phyloP scores from a whole-genome alignment of 768 basidiomycete genomes.

The Hypholoma fasciculare region DNA sequence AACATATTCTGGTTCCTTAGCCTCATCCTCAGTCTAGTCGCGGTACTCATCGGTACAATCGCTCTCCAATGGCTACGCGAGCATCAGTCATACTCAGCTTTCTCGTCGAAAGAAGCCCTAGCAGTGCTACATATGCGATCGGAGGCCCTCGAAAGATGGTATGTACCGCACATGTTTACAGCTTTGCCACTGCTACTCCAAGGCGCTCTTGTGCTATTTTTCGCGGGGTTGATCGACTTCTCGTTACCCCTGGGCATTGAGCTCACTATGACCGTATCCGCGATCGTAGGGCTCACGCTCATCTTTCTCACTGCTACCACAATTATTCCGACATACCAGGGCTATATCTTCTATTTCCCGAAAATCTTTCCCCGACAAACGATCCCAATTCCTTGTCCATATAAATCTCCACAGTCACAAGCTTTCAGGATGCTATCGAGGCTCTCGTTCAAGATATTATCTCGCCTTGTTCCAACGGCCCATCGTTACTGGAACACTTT shows the following conservation, averaged over 20 bases:
- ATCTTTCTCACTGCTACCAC: constrained; percentile 14
- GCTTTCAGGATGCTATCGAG: constrained; percentile 2
- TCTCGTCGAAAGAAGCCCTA: background rate
- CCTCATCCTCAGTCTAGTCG: constrained; percentile 6
- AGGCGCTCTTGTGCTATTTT: constrained; percentile 16
- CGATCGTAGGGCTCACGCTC: constrained; percentile 8
- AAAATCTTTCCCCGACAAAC: background rate
- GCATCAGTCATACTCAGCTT: background rate
- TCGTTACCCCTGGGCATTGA: constrained; percentile 4
- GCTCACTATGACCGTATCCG: constrained; percentile 9
- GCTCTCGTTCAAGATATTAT: background rate
- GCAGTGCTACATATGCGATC: constrained; percentile 2
- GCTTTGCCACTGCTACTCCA: constrained; percentile 1
- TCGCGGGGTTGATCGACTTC: constrained; percentile 18
- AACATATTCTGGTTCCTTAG: constrained; percentile 11
- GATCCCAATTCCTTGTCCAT: constrained; percentile 11
- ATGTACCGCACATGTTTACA: constrained; percentile 5
- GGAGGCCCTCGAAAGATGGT: constrained; percentile 2
- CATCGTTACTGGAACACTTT: background rate
- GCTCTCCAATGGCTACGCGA: constrained; percentile 11
- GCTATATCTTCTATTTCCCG: background rate
- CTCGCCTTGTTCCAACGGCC: background rate
- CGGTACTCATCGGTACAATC: constrained; percentile 8
- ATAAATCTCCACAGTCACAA: constrained; percentile 16
- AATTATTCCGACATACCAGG: constrained; percentile 10